Evolutionary conservation across 345 rosid species (phyloP).

Genomic region (Conringia planisiliqua): DNA sequence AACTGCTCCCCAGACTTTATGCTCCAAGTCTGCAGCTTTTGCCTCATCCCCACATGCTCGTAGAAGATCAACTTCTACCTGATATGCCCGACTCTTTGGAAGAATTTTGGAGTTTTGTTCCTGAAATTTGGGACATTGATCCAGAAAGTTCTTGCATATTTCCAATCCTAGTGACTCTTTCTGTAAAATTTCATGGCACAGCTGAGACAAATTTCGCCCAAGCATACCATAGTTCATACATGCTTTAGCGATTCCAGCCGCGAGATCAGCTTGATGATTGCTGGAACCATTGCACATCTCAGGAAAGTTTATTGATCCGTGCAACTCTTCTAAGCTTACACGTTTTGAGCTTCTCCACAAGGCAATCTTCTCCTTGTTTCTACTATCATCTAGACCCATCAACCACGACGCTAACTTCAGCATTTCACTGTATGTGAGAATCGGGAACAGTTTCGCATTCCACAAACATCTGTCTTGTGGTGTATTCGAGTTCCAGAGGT

Average conservation of each 20-base stretch:
- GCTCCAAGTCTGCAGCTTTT: constrained; percentile 58
- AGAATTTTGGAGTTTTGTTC: constrained; percentile 79
- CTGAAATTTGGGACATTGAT: constrained; percentile 62
- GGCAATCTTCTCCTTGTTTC: constrained; percentile 40
- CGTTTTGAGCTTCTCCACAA: constrained; percentile 77
- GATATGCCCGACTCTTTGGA: constrained; percentile 88
- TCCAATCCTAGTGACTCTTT: constrained; percentile 55
- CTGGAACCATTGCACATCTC: constrained; percentile 83
- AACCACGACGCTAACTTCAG: constrained; percentile 75
- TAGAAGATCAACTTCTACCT: constrained; percentile 90
- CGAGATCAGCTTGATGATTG: constrained; percentile 91
- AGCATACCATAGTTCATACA: constrained; percentile 87
- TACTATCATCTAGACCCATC: constrained; percentile 70
- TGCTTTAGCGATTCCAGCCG: constrained; percentile 89
- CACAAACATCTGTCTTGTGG: constrained; percentile 77
- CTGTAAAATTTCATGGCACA: constrained; percentile 85
- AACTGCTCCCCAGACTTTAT: constrained; percentile 83
- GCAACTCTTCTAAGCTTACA: constrained; percentile 96
- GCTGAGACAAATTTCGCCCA: constrained; percentile 75
- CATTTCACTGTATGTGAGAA: constrained; percentile 75
- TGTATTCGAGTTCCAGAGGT: constrained; percentile 61
- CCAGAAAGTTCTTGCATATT: constrained; percentile 70
- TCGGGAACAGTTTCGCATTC: constrained; percentile 87
- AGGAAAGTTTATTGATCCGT: constrained; percentile 78
- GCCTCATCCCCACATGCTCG: constrained; percentile 66